phyloP scores from a whole-genome alignment of 495 filamentous ascomycete species.

The Neurospora sp. region DNA sequence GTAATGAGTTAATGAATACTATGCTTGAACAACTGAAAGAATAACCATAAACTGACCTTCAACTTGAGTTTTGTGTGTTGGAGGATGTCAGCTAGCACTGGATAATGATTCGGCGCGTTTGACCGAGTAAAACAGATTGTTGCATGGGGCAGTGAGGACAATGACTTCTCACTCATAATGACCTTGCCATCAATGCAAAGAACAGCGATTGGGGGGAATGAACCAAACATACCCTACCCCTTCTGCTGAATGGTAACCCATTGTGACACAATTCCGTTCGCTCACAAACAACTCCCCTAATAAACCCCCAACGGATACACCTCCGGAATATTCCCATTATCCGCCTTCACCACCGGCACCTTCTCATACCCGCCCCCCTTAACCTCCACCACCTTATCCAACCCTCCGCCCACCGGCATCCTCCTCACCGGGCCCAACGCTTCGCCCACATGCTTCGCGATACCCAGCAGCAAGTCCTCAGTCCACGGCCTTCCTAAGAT shows the following conservation, averaged over 20 bases:
- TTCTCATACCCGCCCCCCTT: slow-evolving; percentile 11
- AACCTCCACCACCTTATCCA: slow-evolving; percentile 22
- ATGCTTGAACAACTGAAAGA: background rate
- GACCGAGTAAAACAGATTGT: too few species aligned
- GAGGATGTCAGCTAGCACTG: background rate
- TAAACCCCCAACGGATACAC: slow-evolving; percentile 37
- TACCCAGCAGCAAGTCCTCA: slow-evolving; percentile 44
- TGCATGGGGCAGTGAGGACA: too few species aligned
- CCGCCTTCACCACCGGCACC: slow-evolving; percentile 35
- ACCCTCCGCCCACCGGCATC: slow-evolving; percentile 28
- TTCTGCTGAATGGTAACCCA: background rate
- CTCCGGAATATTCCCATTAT: slow-evolving; percentile 27
- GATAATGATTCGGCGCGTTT: too few species aligned
- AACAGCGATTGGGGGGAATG: too few species aligned
- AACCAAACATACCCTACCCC: background rate
- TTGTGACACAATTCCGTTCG: background rate
- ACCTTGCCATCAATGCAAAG: too few species aligned
- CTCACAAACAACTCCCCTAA: background rate
- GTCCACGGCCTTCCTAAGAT: slow-evolving; percentile 45
- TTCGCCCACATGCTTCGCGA: slow-evolving; percentile 31
- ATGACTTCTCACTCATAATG: too few species aligned
- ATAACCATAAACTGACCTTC: background rate
- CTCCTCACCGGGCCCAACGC: slow-evolving; percentile 33
- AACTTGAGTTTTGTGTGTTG: background rate
- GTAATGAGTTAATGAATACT: background rate